A percentile compares a stretch with the other conserved stretches of the same genome.
Evolutionary conservation across 148 eudicot species (phyloP).

Genomic region (Talinum fruticosum): DNA sequence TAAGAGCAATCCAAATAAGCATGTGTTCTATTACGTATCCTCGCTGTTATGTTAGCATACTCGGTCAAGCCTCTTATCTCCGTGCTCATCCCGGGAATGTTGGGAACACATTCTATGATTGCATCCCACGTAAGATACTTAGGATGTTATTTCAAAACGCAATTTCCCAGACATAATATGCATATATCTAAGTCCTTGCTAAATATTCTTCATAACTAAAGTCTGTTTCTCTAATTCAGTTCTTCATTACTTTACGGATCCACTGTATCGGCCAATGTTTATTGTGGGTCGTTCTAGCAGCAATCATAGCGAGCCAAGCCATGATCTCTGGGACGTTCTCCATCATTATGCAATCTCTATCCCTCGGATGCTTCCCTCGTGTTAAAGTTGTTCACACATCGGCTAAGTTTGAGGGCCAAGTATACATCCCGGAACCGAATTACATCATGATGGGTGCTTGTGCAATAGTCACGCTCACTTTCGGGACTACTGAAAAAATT

Average conservation of each 20-base stretch:
- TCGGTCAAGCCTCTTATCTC: constrained; percentile 45
- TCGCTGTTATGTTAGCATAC: constrained; percentile 34
- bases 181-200: too few relatives aligned
- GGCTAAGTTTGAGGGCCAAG: constrained; percentile 37
- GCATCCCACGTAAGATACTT: constrained; percentile 34
- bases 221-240: neutral
- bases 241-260: constrained; percentile 4
- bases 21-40: constrained; percentile 36
- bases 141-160: too few relatives aligned
- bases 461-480: constrained; percentile 25
- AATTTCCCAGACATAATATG: too few relatives aligned
- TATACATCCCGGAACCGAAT: constrained; percentile 34
- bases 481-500: constrained; percentile 27
- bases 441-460: constrained; percentile 28
- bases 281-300: constrained; percentile 40
- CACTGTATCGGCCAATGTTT: constrained; percentile 44
- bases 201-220: too few relatives aligned
- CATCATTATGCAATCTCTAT: constrained; percentile 37
- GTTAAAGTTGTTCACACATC: constrained; percentile 38
- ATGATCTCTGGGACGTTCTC: constrained; percentile 43
- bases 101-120: constrained; percentile 25
- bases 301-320: constrained; percentile 54
- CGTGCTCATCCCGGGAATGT: constrained; percentile 19
- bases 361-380: constrained; percentile 33
- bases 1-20: constrained; percentile 37